These are phyloP conservation scores for Hemileccinum rubropunctum DNA, from an alignment of 768 basidiomycete species.

Conservation along the genomic window DNA sequence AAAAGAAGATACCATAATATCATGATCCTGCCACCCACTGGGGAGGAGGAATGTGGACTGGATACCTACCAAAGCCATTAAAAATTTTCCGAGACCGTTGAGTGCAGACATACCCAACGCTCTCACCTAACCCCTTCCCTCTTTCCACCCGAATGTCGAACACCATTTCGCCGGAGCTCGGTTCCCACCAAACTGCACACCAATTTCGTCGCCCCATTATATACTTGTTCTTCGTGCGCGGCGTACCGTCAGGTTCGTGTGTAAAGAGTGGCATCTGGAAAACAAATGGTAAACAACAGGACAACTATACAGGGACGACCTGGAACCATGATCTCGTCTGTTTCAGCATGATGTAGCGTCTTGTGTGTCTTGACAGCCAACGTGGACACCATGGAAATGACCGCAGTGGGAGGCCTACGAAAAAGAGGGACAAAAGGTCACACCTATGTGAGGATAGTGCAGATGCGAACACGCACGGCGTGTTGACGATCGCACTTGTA, in stretches of 20 bases:
- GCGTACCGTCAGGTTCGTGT: constrained; percentile 70
- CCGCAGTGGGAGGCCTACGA: constrained; percentile 57
- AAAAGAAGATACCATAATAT: neutral
- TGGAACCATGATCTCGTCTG: constrained; percentile 84
- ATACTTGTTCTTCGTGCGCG: constrained; percentile 66
- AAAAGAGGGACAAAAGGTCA: neutral
- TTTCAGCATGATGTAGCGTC: constrained; percentile 77
- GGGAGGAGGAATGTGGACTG: constrained; percentile 42
- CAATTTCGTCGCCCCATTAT: constrained; percentile 92
- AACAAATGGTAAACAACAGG: neutral
- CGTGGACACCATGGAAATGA: constrained; percentile 76
- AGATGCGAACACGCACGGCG: constrained; percentile 59
- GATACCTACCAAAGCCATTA: constrained; percentile 36
- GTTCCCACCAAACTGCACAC: constrained; percentile 66
- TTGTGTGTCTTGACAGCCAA: constrained; percentile 81
- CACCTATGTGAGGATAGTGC: neutral
- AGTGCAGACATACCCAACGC: constrained; percentile 57
- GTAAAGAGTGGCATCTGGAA: constrained; percentile 71
- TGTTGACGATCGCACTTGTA: constrained; percentile 94
- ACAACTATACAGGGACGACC: neutral
- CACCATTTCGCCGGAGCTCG: constrained; percentile 55
- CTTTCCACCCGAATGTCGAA: constrained; percentile 89
- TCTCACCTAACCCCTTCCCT: constrained; percentile 77
- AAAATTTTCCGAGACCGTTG: neutral
- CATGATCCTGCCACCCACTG: constrained; percentile 32